Percentiles rank a stretch among this genome's conserved stretches.
Evolutionary conservation across 176 grass and related monocot species (phyloP).

Genomic region (Lolium rigidum): DNA sequence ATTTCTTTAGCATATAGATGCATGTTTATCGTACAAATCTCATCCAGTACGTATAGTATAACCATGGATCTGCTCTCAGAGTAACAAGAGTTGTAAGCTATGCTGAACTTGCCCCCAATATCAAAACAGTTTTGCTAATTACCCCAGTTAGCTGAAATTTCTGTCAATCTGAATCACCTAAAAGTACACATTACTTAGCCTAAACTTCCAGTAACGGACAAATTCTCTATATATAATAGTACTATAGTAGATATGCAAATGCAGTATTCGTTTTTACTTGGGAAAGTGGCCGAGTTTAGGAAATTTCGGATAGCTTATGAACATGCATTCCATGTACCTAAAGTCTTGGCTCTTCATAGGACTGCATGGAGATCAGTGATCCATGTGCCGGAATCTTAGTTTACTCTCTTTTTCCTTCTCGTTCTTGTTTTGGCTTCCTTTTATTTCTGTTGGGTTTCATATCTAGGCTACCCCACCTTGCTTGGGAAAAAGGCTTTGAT

Average conservation of each 20-base stretch:
- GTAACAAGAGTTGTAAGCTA: not conserved
- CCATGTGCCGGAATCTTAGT: too few relatives aligned
- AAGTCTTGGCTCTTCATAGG: too few relatives aligned
- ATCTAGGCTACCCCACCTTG: too few relatives aligned
- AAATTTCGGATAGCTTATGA: constrained; percentile 5
- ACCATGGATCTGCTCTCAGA: not conserved
- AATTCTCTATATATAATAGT: not conserved
- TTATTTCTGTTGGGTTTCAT: too few relatives aligned
- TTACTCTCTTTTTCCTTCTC: too few relatives aligned
- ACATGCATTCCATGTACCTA: not conserved
- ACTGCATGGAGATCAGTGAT: too few relatives aligned
- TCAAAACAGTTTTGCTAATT: constrained; percentile 10
- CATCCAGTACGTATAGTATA: not conserved
- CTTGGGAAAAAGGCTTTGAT: too few relatives aligned
- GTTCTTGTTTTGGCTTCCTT: too few relatives aligned
- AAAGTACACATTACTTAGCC: not conserved
- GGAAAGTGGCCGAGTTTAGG: not conserved
- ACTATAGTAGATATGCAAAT: not conserved
- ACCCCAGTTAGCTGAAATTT: constrained; percentile 2
- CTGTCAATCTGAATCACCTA: not conserved
- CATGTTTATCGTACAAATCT: not conserved
- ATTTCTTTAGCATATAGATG: constrained; percentile 6
- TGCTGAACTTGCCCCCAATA: not conserved
- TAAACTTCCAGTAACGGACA: not conserved
- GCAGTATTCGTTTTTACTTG: not conserved